These are phyloP conservation scores for Aspergillus versicolor DNA, from an alignment of 2,329 filamentous ascomycete species.

Conservation along the genomic window DNA sequence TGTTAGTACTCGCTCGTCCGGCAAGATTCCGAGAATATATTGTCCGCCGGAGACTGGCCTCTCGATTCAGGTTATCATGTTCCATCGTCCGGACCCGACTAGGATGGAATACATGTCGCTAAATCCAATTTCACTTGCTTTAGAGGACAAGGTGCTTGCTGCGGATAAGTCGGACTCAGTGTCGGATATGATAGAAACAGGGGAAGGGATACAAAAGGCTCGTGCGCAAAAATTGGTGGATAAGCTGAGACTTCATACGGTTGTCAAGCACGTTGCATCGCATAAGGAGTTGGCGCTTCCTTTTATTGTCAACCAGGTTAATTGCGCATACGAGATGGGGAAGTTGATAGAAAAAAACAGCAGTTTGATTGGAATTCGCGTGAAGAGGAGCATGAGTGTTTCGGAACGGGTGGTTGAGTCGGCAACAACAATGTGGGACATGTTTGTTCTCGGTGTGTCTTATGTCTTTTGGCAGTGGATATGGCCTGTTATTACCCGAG, in stretches of 20 bases:
- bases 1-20: constrained; percentile 53
- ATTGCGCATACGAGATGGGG: constrained; percentile 90
- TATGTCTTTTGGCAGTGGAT: constrained; percentile 71
- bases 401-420: constrained; percentile 93
- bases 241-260: constrained; percentile 85
- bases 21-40: constrained; percentile 67
- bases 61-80: constrained; percentile 84
- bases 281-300: constrained; percentile 79
- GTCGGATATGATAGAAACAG: constrained; percentile 64
- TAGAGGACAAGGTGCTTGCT: constrained; percentile 66
- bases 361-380: constrained; percentile 75
- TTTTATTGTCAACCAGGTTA: constrained; percentile 87
- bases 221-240: constrained; percentile 69
- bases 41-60: constrained; percentile 65
- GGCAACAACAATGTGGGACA: constrained; percentile 79
- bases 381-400: constrained; percentile 83
- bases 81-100: constrained; percentile 78
- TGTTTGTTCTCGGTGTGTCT: constrained; percentile 67
- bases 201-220: constrained; percentile 68
- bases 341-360: constrained; percentile 85
- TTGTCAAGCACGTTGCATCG: constrained; percentile 72
- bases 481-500: constrained; percentile 70
- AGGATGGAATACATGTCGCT: constrained; percentile 97
- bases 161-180: constrained; percentile 33
- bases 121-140: constrained; percentile 79